Conservation (phyloP, 306 rosid species). For the Dicorynia guianensis region DNA sequence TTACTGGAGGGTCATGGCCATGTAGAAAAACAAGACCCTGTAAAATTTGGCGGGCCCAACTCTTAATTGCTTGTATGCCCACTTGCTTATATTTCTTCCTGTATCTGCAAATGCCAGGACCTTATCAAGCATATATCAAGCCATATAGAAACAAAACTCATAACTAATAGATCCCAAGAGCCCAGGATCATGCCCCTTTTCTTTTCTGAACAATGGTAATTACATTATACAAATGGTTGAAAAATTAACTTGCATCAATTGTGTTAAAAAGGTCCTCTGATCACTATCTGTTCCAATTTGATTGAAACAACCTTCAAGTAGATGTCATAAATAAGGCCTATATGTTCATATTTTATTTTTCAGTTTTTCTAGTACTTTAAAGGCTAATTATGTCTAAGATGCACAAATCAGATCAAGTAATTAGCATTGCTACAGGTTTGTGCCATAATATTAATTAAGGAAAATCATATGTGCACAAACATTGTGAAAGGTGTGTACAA, state of each 20-base stretch:
- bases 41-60: conserved; percentile 82
- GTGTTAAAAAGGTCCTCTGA: background rate
- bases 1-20: conserved; percentile 82
- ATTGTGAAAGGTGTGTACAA: too few relatives aligned
- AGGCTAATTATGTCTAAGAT: conserved; percentile 12
- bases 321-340: background rate
- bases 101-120: conserved; percentile 62
- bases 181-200: background rate
- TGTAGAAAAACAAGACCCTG: conserved; percentile 82
- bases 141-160: conserved; percentile 4
- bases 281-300: background rate
- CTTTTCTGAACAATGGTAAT: background rate
- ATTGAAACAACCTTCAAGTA: background rate
- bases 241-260: background rate
- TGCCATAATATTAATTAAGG: background rate
- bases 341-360: too few relatives aligned
- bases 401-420: background rate
- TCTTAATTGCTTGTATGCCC: conserved; percentile 72
- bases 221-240: background rate
- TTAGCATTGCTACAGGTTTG: background rate
- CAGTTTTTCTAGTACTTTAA: background rate
- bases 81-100: conserved; percentile 68
- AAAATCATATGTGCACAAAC: too few relatives aligned
- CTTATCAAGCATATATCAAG: conserved; percentile 16
- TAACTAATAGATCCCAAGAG: background rate